phyloP scores from a whole-genome alignment of 2,329 filamentous ascomycete species.

The Pseudogymnoascus destructans region DNA sequence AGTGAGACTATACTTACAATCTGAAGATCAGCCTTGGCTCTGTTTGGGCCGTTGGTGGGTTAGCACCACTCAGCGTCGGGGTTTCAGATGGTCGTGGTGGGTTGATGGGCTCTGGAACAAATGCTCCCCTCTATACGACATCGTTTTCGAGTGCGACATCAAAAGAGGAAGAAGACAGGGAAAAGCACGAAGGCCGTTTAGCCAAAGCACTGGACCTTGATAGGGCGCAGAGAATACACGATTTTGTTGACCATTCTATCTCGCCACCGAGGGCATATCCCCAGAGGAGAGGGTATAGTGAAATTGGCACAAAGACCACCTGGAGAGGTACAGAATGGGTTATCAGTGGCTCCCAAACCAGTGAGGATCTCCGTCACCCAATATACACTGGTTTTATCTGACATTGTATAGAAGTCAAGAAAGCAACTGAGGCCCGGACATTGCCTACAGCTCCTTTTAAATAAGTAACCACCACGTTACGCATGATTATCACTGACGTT shows the following conservation, averaged over 20 bases:
- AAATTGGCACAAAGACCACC: slow-evolving; percentile 23
- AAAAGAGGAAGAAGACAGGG: slow-evolving; percentile 44
- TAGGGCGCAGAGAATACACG: slow-evolving; percentile 51
- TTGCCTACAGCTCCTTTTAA: slow-evolving; percentile 67
- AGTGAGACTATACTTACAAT: neutral
- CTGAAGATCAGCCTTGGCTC: slow-evolving; percentile 51
- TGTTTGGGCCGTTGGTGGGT: slow-evolving; percentile 67
- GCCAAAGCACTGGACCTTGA: slow-evolving; percentile 74
- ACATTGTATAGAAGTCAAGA: slow-evolving; percentile 18
- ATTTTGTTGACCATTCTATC: slow-evolving; percentile 27
- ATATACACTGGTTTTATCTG: neutral
- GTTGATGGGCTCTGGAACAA: slow-evolving; percentile 55
- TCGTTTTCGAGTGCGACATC: slow-evolving; percentile 32
- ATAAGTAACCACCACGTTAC: slow-evolving; percentile 32
- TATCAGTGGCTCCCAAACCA: slow-evolving; percentile 16
- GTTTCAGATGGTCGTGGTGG: slow-evolving; percentile 51
- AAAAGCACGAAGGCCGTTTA: slow-evolving; percentile 60
- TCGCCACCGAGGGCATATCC: slow-evolving; percentile 21
- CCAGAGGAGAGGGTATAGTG: slow-evolving; percentile 20
- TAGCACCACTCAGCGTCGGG: slow-evolving; percentile 41
- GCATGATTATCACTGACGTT: slow-evolving; percentile 23
- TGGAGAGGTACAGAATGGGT: slow-evolving; percentile 25
- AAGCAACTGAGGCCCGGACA: slow-evolving; percentile 28
- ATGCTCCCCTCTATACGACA: slow-evolving; percentile 51
- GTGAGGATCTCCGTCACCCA: slow-evolving; percentile 11